phyloP scores from a whole-genome alignment of 2,329 filamentous ascomycete genomes.

The Pyrenochaeta sp. region DNA sequence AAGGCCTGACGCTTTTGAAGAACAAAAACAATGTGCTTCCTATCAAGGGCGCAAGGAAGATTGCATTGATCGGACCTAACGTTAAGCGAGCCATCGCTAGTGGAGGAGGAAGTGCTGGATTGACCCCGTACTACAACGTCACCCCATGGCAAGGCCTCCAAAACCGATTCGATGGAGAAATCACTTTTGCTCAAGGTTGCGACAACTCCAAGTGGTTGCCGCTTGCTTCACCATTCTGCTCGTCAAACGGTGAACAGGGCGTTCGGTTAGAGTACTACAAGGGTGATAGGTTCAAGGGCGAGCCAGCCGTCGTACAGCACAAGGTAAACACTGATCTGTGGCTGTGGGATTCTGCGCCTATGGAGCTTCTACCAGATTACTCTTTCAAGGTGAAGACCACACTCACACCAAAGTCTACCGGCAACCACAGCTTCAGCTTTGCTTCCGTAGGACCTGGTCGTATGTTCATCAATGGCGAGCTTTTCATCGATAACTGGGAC shows the following conservation, averaged over 20 bases:
- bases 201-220: conserved; percentile 72
- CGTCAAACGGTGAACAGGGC: conserved; percentile 64
- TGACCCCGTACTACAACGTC: conserved; percentile 74
- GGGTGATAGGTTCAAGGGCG: conserved; percentile 68
- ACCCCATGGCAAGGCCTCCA: conserved; percentile 70
- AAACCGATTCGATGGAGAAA: conserved; percentile 60
- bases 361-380: conserved; percentile 68
- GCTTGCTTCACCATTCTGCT: conserved; percentile 67
- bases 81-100: conserved; percentile 72
- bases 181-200: conserved; percentile 68
- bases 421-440: conserved; percentile 71
- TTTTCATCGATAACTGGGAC: conserved; percentile 71
- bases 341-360: conserved; percentile 73
- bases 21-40: conserved; percentile 68
- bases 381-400: conserved; percentile 69
- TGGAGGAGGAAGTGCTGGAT: conserved; percentile 71
- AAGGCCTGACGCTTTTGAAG: conserved; percentile 70
- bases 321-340: conserved; percentile 72
- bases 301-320: conserved; percentile 64
- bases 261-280: conserved; percentile 71
- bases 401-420: conserved; percentile 65
- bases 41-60: conserved; percentile 63
- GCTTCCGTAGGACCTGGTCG: conserved; percentile 71
- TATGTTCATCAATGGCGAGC: conserved; percentile 65
- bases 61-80: conserved; percentile 73